Conservation (phyloP, 768 basidiomycete species). For the Fistulinella prunicolor region DNA sequence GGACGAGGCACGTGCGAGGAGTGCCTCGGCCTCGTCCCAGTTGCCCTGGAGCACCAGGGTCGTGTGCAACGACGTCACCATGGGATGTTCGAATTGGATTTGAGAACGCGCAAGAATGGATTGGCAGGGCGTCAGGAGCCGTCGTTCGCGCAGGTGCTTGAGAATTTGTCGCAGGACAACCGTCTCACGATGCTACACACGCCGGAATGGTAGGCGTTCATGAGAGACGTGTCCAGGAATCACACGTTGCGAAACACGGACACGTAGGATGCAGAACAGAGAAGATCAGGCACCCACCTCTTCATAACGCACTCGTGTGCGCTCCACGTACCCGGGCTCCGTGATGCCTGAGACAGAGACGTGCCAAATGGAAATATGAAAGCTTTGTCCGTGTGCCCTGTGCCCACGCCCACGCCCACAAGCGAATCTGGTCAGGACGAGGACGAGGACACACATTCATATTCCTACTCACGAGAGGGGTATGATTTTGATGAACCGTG, state of each 20-base stretch:
- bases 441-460: neutral
- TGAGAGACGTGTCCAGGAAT: neutral
- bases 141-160: conserved; percentile 67
- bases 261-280: neutral
- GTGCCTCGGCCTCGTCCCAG: conserved; percentile 55
- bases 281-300: conserved; percentile 45
- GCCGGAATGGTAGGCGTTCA: neutral
- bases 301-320: conserved; percentile 51
- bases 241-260: neutral
- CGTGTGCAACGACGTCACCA: conserved; percentile 62
- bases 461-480: conserved; percentile 62
- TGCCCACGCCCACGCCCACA: neutral
- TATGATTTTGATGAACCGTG: conserved; percentile 69
- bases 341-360: conserved; percentile 59
- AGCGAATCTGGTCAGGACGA: neutral
- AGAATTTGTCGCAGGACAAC: conserved; percentile 53
- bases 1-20: conserved; percentile 47
- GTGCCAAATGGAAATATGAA: conserved; percentile 80
- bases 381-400: conserved; percentile 70
- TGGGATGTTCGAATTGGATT: conserved; percentile 56
- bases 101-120: conserved; percentile 22
- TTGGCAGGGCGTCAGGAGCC: conserved; percentile 60
- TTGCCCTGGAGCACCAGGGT: conserved; percentile 64
- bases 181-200: conserved; percentile 60
- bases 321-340: conserved; percentile 55